Conservation (phyloP, 768 basidiomycete species). For the Suillus plorans region DNA sequence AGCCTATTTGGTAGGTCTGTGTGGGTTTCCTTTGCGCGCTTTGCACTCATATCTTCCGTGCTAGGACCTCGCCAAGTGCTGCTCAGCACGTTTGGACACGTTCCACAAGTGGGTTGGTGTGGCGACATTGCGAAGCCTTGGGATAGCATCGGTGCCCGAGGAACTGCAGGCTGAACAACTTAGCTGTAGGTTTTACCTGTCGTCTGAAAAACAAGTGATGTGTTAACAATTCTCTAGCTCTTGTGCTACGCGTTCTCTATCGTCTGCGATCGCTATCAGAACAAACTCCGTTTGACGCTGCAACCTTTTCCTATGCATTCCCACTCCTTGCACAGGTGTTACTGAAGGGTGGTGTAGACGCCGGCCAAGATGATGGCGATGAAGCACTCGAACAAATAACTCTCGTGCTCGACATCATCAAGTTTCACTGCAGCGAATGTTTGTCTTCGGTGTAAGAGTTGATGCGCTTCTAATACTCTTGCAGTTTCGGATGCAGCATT, state of each 20-base stretch:
- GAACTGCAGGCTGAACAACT: constrained; percentile 73
- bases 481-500: constrained; percentile 70
- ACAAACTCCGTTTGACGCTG: constrained; percentile 77
- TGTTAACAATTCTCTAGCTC: constrained; percentile 41
- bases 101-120: constrained; percentile 76
- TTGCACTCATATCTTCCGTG: not conserved
- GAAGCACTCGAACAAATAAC: constrained; percentile 80
- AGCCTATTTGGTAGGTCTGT: constrained; percentile 71
- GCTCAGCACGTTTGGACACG: constrained; percentile 70
- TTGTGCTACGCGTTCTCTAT: constrained; percentile 84
- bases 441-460: constrained; percentile 8
- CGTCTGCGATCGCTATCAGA: constrained; percentile 80
- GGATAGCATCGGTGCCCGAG: constrained; percentile 65
- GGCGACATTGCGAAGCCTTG: constrained; percentile 75
- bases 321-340: constrained; percentile 75
- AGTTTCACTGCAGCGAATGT: constrained; percentile 34
- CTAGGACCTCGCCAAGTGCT: constrained; percentile 66
- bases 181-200: constrained; percentile 25
- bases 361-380: constrained; percentile 56
- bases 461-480: constrained; percentile 17
- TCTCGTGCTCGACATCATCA: constrained; percentile 48
- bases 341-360: constrained; percentile 62
- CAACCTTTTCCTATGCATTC: constrained; percentile 81
- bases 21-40: not conserved
- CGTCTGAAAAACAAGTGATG: not conserved